phyloP scores from a whole-genome alignment of 2,329 filamentous ascomycete genomes.

The Akanthomyces muscarius region DNA sequence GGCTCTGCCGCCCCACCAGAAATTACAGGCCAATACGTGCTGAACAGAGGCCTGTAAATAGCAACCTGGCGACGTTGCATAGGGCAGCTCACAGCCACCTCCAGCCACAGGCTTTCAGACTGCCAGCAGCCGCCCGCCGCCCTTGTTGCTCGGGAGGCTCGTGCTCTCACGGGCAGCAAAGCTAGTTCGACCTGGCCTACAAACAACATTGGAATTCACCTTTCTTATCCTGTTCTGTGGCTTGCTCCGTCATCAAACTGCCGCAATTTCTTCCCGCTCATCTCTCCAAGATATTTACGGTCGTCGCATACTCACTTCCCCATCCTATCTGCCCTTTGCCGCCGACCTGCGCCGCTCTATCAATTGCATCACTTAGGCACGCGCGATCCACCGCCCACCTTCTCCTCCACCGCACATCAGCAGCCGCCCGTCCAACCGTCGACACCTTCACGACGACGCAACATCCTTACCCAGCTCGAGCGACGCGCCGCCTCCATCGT shows the following conservation, averaged over 20 bases:
- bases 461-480: constrained; percentile 10
- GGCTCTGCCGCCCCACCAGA: neutral
- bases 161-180: constrained; percentile 13
- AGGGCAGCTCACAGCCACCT: neutral
- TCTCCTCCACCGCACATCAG: constrained; percentile 18
- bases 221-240: neutral
- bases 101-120: neutral
- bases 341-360: neutral
- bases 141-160: constrained; percentile 16
- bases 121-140: neutral
- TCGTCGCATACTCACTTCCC: neutral
- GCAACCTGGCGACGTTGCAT: neutral
- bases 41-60: neutral
- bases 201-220: constrained; percentile 11
- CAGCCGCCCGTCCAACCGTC: constrained; percentile 14
- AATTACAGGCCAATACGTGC: neutral
- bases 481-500: constrained; percentile 15
- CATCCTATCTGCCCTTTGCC: neutral
- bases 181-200: constrained; percentile 5
- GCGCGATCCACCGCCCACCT: constrained; percentile 27
- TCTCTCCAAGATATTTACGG: neutral
- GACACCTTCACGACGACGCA: constrained; percentile 11
- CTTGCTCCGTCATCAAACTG: neutral
- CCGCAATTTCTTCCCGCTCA: neutral
- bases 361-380: constrained; percentile 29